Evolutionary conservation across 129 eudicot genomes (phyloP).

Genomic region (Lactuca sativa): DNA sequence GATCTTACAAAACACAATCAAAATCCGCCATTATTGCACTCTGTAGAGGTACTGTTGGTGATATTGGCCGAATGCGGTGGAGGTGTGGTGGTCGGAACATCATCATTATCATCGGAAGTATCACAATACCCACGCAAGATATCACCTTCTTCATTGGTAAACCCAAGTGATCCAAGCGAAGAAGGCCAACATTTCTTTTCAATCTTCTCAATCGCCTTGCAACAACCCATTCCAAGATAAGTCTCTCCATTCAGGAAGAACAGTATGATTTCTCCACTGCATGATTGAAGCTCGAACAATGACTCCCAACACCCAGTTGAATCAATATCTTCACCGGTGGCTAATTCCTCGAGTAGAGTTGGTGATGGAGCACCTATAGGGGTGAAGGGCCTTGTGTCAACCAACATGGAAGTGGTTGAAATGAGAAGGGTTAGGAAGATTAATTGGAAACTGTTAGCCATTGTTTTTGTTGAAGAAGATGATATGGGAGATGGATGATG

Average conservation of each 20-base stretch:
- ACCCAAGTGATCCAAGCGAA: constrained; percentile 57
- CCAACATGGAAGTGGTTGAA: constrained; percentile 18
- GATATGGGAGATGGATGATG: neutral
- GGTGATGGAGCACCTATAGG: constrained; percentile 24
- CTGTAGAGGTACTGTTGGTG: neutral
- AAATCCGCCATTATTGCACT: neutral
- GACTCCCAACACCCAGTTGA: constrained; percentile 62
- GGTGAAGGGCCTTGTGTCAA: constrained; percentile 24
- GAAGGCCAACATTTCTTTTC: constrained; percentile 62
- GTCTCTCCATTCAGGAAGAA: constrained; percentile 69
- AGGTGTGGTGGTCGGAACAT: constrained; percentile 18
- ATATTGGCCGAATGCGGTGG: constrained; percentile 14
- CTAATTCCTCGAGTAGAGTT: constrained; percentile 32
- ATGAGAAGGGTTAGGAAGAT: constrained; percentile 13
- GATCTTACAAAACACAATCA: constrained; percentile 7
- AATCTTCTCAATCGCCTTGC: constrained; percentile 46
- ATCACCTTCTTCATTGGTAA: constrained; percentile 53
- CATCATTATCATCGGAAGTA: constrained; percentile 15
- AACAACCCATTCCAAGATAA: constrained; percentile 51
- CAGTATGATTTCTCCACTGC: constrained; percentile 60
- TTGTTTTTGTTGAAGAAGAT: constrained; percentile 4
- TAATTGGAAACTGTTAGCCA: constrained; percentile 17
- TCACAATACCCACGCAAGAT: constrained; percentile 65
- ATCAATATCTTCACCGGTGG: constrained; percentile 20
- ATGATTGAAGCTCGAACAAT: constrained; percentile 56